Conservation (phyloP, 768 basidiomycete species). For the Dictyophora rubrovolvata region DNA sequence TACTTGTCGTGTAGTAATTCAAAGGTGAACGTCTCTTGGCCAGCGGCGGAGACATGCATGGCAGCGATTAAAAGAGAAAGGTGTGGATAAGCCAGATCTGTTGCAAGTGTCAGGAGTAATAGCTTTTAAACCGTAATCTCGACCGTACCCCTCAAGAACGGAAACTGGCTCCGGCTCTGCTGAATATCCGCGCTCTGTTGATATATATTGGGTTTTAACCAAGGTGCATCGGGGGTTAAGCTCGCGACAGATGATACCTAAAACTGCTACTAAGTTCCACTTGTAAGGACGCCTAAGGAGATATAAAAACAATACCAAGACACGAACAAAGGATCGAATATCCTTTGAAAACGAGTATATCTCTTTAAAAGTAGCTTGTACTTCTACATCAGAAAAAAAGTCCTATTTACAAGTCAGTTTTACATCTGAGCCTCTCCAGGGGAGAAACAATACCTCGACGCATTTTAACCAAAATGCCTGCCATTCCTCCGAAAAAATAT, state of each 20-base stretch:
- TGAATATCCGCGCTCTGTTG: constrained; percentile 36
- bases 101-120: not conserved
- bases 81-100: constrained; percentile 69
- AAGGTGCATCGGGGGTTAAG: constrained; percentile 42
- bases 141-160: constrained; percentile 43
- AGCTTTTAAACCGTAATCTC: not conserved
- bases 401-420: constrained; percentile 9
- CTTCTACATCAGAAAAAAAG: constrained; percentile 41
- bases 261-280: not conserved
- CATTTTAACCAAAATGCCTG: constrained; percentile 41
- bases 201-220: constrained; percentile 39
- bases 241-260: constrained; percentile 13
- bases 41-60: constrained; percentile 64
- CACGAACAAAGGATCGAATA: constrained; percentile 41
- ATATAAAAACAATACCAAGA: constrained; percentile 38
- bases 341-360: constrained; percentile 55
- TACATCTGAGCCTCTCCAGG: not conserved
- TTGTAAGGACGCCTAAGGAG: constrained; percentile 27
- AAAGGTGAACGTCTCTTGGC: constrained; percentile 77
- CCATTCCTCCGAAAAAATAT: constrained; percentile 43
- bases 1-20: constrained; percentile 83
- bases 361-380: constrained; percentile 40
- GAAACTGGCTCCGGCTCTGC: constrained; percentile 43
- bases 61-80: constrained; percentile 81
- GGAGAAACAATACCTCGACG: constrained; percentile 30